Conservation (phyloP, 2,329 filamentous ascomycete genomes). For the Hymenotorrendiella dingleyae region DNA sequence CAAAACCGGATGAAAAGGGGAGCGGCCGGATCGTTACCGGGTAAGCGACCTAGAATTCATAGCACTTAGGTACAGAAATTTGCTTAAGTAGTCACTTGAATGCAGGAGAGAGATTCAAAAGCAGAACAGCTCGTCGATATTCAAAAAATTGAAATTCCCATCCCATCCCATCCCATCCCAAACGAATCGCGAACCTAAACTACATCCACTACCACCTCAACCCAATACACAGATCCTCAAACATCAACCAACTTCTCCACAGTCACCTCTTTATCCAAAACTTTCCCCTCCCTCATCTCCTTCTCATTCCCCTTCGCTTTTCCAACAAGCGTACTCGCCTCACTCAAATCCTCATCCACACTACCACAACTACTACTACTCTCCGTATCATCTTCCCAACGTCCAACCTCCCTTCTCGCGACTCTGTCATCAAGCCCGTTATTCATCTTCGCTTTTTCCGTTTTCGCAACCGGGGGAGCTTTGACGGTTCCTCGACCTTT, state of each 20-base stretch:
- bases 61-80: no score
- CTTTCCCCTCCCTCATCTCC: not conserved
- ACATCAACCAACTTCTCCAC: conserved; percentile 24
- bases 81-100: no score
- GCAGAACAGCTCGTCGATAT: no score
- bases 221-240: conserved; percentile 5
- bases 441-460: conserved; percentile 2
- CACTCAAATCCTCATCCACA: not conserved
- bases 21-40: no score
- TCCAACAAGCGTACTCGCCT: not conserved
- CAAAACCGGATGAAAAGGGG: no score
- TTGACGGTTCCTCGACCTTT: not conserved
- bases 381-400: conserved; percentile 24
- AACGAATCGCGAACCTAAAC: no score
- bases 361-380: conserved; percentile 3
- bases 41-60: no score
- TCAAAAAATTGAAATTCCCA: no score
- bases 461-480: not conserved
- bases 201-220: no score
- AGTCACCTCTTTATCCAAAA: conserved; percentile 17
- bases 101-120: no score
- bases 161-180: no score
- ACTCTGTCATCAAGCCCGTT: conserved; percentile 17
- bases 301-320: conserved; percentile 6
- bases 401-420: conserved; percentile 13